A percentile compares a stretch with the other conserved stretches of the same genome.
Conservation (phyloP, 768 basidiomycete species). For the Amyloporia xantha region DNA sequence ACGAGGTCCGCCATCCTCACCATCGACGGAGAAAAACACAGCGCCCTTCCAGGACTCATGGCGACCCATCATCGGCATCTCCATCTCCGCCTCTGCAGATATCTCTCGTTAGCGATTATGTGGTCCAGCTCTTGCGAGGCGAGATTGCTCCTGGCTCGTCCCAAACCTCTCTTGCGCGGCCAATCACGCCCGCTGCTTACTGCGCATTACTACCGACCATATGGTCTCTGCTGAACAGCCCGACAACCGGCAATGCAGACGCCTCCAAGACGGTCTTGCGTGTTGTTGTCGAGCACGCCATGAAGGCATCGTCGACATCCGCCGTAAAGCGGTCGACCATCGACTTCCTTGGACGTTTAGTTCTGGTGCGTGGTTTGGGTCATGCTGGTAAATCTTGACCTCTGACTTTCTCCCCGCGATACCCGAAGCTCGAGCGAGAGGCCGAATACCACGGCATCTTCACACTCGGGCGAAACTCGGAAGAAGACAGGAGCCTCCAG, state of each 20-base stretch:
- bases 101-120: conserved; percentile 52
- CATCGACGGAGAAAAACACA: conserved; percentile 2
- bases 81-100: conserved; percentile 28
- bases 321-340: conserved; percentile 59
- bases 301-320: conserved; percentile 50
- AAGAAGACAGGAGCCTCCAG: conserved; percentile 30
- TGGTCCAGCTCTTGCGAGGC: conserved; percentile 51
- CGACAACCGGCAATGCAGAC: conserved; percentile 9
- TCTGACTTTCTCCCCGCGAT: background rate
- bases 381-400: background rate
- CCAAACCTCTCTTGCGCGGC: conserved; percentile 30
- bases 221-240: conserved; percentile 59
- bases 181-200: conserved; percentile 55
- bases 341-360: conserved; percentile 67
- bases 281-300: conserved; percentile 62
- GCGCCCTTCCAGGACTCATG: background rate
- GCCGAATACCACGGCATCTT: conserved; percentile 46
- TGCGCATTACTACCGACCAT: conserved; percentile 65
- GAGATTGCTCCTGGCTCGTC: conserved; percentile 24
- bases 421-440: conserved; percentile 51
- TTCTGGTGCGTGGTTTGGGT: conserved; percentile 45
- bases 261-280: conserved; percentile 32
- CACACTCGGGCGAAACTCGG: conserved; percentile 25
- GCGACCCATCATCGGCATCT: background rate
- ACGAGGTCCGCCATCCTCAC: background rate